A percentile compares a stretch with the other conserved stretches of the same genome.
These are phyloP conservation scores for Daedalea quercina DNA, from an alignment of 768 basidiomycete species.

Conservation along the genomic window DNA sequence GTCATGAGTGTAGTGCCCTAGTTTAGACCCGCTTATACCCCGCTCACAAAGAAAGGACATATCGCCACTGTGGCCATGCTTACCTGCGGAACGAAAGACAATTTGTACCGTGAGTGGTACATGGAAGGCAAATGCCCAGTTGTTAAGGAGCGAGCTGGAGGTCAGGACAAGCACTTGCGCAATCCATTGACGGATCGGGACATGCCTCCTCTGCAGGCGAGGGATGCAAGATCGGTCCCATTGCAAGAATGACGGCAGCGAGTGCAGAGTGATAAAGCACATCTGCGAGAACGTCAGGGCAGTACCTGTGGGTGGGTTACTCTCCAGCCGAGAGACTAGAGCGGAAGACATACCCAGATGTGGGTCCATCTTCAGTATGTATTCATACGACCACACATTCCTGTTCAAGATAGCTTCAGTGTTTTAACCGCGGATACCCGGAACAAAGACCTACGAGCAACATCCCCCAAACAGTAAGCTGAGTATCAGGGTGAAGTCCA, in stretches of 20 bases:
- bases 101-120: constrained; percentile 78
- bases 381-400: constrained; percentile 76
- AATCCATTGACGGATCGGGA: constrained; percentile 63
- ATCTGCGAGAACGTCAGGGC: constrained; percentile 84
- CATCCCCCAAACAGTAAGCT: constrained; percentile 76
- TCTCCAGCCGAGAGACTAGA: not conserved
- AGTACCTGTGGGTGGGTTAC: constrained; percentile 41
- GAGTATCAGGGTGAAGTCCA: constrained; percentile 37
- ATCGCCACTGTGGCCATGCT: constrained; percentile 3
- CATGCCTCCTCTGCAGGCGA: constrained; percentile 54
- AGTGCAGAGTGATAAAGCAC: constrained; percentile 65
- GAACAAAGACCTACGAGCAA: constrained; percentile 61
- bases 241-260: constrained; percentile 55
- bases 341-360: constrained; percentile 44
- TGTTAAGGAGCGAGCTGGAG: constrained; percentile 67
- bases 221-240: constrained; percentile 32
- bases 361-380: constrained; percentile 62
- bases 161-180: constrained; percentile 66
- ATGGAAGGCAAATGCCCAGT: constrained; percentile 72
- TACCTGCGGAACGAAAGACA: constrained; percentile 80
- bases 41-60: no score
- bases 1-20: no score
- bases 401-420: constrained; percentile 25
- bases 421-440: not conserved
- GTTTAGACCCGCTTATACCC: no score